Evolutionary conservation across 305 asterid genomes (phyloP), one percentile per base, ranked within the genome.

Genomic region (Ilex paraguariensis): DNA sequence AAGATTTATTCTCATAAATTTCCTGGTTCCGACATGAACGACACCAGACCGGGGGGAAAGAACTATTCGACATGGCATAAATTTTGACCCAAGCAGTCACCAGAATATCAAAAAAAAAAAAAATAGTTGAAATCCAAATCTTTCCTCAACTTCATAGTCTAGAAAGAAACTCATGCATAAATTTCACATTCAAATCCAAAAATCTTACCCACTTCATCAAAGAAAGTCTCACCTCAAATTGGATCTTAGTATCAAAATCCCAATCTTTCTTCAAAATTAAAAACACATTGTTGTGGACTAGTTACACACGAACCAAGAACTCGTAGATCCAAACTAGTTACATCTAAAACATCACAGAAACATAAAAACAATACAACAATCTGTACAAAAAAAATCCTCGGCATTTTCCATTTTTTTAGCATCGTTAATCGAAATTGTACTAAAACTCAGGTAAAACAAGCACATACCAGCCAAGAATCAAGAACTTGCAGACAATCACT

Each of bases 321-420:
- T n/a, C 52, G 70, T 71, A 77, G 85, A 79, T 82, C 87, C 76
- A 66, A 62, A 66, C 67, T 1, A 60, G 56, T 36, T 55, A 44
- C 60, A 66, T 68, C 75, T 52, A 55, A 60, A 61, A 31, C 55
- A 49, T 36, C 60, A 50, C 21, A 14, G 58, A 77, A 62, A 54
- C 65, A 14, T 45, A 14, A 46, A 21, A 56, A 13, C 3, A 66
- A 31, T 63, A 65, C 44, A 57, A 50, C 52, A 65, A 64, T 30
- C 7, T 64, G 28, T 48, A 5, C 66, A 1, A 61, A 36, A 30
- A 57, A 40, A 62, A 16, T 15, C 28, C 28, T 21, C 28, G 28
- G 2, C 28, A 21, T 21, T 21, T 21, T 21, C 1, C 28, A 21
- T 21, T 21, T 21, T 21, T 21, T 21, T 21, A 21, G 28, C 28